Percentiles rank a stretch among this genome's conserved stretches.
Evolutionary conservation across 2,329 filamentous ascomycete species (phyloP).

Genomic region (Aschersonia sp.): DNA sequence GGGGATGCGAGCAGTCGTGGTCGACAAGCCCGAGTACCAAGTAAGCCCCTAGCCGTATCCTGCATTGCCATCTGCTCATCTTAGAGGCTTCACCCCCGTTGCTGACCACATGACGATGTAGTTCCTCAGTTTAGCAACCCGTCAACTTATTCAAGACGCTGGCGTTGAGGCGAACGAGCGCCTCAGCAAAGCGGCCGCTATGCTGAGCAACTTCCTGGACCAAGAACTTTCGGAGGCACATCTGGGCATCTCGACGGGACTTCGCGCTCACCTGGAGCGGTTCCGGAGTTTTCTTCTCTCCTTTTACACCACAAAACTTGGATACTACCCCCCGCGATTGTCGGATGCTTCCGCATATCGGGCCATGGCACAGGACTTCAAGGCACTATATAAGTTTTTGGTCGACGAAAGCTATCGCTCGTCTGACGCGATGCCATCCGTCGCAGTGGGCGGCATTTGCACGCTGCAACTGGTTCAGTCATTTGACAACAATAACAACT

Average conservation of each 20-base stretch:
- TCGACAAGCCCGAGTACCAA: constrained; percentile 42
- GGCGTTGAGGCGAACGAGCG: constrained; percentile 51
- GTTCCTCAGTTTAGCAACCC: constrained; percentile 30
- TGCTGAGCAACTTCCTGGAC: constrained; percentile 53
- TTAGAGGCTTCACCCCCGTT: neutral
- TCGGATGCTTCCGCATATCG: constrained; percentile 33
- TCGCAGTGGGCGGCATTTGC: constrained; percentile 53
- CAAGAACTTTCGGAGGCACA: constrained; percentile 53
- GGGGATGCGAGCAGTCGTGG: constrained; percentile 55
- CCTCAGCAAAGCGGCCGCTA: constrained; percentile 39
- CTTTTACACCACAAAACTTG: constrained; percentile 53
- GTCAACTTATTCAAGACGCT: constrained; percentile 48
- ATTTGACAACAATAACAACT: constrained; percentile 50
- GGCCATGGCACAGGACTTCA: constrained; percentile 55
- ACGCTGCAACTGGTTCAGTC: constrained; percentile 51
- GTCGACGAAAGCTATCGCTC: constrained; percentile 45
- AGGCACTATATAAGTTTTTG: constrained; percentile 54
- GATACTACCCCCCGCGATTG: constrained; percentile 53
- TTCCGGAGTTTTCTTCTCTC: constrained; percentile 56
- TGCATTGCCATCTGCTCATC: neutral
- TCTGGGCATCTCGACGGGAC: constrained; percentile 46
- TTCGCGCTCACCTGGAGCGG: constrained; percentile 53
- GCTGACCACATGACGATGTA: constrained; percentile 8
- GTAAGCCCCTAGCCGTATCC: constrained; percentile 20
- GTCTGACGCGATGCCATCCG: constrained; percentile 32